Conservation (phyloP, 257 asterid genomes). For the Dorcoceras hygrometricum region DNA sequence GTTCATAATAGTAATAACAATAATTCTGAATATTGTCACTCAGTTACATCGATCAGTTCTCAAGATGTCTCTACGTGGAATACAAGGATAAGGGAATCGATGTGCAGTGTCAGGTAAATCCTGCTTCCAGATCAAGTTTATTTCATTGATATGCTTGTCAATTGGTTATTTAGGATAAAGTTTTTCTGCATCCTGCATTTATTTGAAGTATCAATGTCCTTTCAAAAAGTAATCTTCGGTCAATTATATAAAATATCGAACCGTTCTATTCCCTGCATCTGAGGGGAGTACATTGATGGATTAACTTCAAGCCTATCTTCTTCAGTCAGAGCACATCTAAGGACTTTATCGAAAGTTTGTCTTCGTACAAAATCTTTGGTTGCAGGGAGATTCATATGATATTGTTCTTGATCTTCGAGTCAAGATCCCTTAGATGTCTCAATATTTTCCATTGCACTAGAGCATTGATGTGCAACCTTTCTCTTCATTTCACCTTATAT, state of each 20-base stretch:
- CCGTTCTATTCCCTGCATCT: not conserved
- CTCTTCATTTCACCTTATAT: no score
- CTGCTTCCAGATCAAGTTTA: not conserved
- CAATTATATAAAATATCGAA: not conserved
- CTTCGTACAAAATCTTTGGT: no score
- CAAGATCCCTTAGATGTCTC: not conserved
- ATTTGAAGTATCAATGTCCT: not conserved
- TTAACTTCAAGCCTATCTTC: not conserved
- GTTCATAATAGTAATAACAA: not conserved
- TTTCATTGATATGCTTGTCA: not conserved
- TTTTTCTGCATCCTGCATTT: not conserved
- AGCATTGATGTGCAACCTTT: no score
- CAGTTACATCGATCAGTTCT: slow-evolving; percentile 90
- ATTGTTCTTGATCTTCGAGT: not conserved
- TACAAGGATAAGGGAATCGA: slow-evolving; percentile 94
- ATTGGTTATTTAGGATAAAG: not conserved
- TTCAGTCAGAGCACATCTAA: not conserved
- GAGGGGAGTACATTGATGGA: not conserved
- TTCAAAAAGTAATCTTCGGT: no score
- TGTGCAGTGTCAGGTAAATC: slow-evolving; percentile 94
- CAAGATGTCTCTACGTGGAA: slow-evolving; percentile 92
- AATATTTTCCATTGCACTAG: no score
- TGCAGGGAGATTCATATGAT: no score
- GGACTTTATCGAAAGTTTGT: not conserved
- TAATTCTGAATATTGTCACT: slow-evolving; percentile 18